Conservation (phyloP, 2,329 filamentous ascomycete species). For the Paramyrothecium roridum region DNA sequence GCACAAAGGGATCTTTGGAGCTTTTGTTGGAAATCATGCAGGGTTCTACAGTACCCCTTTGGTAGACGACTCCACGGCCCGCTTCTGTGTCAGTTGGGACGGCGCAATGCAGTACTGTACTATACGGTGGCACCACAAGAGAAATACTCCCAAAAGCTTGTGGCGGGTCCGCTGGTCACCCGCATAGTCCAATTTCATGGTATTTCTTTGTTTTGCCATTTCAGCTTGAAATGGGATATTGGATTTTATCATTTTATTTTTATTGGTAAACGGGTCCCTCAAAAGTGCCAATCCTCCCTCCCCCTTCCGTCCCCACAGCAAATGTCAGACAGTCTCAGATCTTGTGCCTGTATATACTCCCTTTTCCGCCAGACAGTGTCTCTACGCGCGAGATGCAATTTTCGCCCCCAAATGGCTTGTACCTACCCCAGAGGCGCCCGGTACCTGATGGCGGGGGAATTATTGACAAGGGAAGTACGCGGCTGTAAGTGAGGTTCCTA, state of each 20-base stretch:
- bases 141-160: too few relatives aligned
- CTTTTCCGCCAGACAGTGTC: not conserved
- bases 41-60: not conserved
- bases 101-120: too few relatives aligned
- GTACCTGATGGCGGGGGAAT: not conserved
- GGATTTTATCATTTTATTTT: not conserved
- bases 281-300: not conserved
- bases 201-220: too few relatives aligned
- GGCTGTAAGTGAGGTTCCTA: not conserved
- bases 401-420: not conserved
- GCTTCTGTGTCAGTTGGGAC: not conserved
- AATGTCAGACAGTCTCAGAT: not conserved
- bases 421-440: not conserved
- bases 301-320: not conserved
- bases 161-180: too few relatives aligned
- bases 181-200: too few relatives aligned
- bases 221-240: not conserved
- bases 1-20: too few relatives aligned
- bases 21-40: not conserved
- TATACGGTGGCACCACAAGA: too few relatives aligned
- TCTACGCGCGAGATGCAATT: not conserved
- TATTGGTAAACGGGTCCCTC: not conserved
- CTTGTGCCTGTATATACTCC: not conserved
- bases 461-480: not conserved
- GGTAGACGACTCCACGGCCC: not conserved